Evolutionary conservation across 2,329 filamentous ascomycete genomes (phyloP), one percentile per base, ranked within the genome.

Genomic region (Remersonia thermophila): DNA sequence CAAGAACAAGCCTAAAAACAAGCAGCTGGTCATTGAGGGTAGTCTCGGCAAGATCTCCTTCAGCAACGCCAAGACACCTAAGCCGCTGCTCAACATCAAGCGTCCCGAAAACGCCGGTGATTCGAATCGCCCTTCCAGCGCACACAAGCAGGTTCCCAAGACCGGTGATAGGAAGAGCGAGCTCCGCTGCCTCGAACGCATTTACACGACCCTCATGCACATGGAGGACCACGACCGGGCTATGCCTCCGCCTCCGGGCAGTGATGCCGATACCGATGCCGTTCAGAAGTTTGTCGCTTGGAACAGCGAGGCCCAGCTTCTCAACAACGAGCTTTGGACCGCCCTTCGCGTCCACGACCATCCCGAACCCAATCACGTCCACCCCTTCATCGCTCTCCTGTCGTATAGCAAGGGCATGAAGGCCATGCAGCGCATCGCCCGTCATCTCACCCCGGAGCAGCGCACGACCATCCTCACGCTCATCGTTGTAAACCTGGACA

Each of bases 31-130:
- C 14, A 89, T 98, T 40, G 89, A 95, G 54, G 91, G 91, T 17
- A 95, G 86, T 53, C 63, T 98, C 33, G 91, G 91, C 47, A 98
- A 96, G 65, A 98, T 98, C 39, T 93, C 89, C 0, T 98, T 96
- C 63, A 95, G 89, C 67, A 98, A 98, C 52, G 85, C 91, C 32
- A 98, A 96, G 66, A 94, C 91, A 0, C 91, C 91, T 0, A 91
- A 93, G 59, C 86, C 89, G 12, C 67, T 96, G 39, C 76, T 98
- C 33, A 98, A 93, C 56, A 87, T 98, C 63, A 96, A 94, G 67
- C 82, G 87, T 23, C 69, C 75, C 14, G 87, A 95, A 34, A 77
- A 68, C 45, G 65, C 65, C 28, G 73, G 76, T 30, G 73, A 79
- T 38, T 54, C 61, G 18, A 66, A 72, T 36, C 67, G 71, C 18